Evolutionary conservation across 257 asterid species (phyloP).

Genomic region (Solanum dulcamara): DNA sequence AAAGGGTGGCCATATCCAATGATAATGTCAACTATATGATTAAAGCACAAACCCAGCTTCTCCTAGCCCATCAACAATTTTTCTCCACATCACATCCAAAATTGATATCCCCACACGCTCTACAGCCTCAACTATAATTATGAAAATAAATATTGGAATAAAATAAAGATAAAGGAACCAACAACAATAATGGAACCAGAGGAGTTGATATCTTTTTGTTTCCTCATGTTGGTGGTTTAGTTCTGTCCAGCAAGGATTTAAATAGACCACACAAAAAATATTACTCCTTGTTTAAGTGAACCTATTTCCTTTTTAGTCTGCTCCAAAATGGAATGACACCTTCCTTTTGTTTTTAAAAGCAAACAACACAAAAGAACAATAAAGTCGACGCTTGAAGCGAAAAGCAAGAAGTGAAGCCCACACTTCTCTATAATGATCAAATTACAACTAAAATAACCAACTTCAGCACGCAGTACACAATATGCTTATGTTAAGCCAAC

Average conservation of each 20-base stretch:
- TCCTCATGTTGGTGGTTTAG: not conserved
- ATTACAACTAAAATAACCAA: not conserved
- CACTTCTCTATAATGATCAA: not conserved
- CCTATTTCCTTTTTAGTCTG: not conserved
- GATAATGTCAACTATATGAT: slow-evolving; percentile 1
- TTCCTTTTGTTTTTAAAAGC: not conserved
- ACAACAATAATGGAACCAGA: not conserved
- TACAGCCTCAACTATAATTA: slow-evolving; percentile 1
- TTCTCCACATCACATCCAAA: not conserved
- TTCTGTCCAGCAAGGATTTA: not conserved
- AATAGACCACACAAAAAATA: not conserved
- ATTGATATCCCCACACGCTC: slow-evolving; percentile 14
- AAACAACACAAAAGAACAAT: not conserved
- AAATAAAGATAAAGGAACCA: not conserved
- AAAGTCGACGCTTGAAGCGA: not conserved
- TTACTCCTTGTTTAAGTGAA: not conserved
- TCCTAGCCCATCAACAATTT: not conserved
- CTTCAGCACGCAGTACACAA: not conserved
- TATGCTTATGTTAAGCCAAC: not conserved
- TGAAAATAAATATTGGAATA: not conserved
- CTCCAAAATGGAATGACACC: not conserved
- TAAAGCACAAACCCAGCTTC: not conserved
- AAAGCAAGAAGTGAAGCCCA: not conserved
- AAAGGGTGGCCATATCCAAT: not conserved
- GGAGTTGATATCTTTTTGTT: slow-evolving; percentile 5